Evolutionary conservation across 768 basidiomycete species (phyloP), one percentile per base, ranked within the genome.

Genomic region (Tylopilus plumbeoviolaceoides): DNA sequence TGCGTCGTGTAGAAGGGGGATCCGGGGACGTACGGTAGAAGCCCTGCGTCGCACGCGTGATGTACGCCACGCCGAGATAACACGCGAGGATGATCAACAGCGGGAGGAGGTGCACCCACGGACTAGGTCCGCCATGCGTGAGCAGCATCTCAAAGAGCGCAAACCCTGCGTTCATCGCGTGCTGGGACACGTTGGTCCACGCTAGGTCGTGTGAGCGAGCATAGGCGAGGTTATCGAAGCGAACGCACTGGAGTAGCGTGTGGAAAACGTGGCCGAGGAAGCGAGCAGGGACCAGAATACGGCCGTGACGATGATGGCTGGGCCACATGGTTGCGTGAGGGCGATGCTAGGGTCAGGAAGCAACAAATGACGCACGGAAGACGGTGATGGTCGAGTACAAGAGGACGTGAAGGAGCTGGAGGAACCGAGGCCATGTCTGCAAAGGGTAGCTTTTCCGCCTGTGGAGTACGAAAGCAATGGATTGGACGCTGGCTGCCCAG

Each of bases 61-160:
- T 76, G 58, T 89, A 90, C 11, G 86, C 87, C 1, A 89, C 69
- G 21, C 77, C 84, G 17, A 89, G 68, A 59, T 89, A 90, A 3
- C 67, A 60, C 0, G 57, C 79, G 10, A 88, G 77, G 18, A 82
- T 56, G 11, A 84, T 15, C 15, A 87, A 43, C 23, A 76, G 69
- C 33, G 75, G 59, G 2, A 74, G 68, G 4, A 87, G 65, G 38
- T 77, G 70, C 15, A 71, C 54, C 83, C 82, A 87, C 0, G 80
- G 80, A 8, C 73, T 64, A 0, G 82, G 78, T 0, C 74, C 75
- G 11, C 67, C 66, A 58, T 84, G 77, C 1, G 85, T 81, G 28
- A 81, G 63, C 8, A 79, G 18, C 17, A 86, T 72, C 61, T 89
- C 87, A 58, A 81, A 73, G 1, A 85, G 64, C 0, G 76, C 78